Percentiles rank a stretch among this genome's conserved stretches.
phyloP scores from a whole-genome alignment of 345 rosid species.

The Syzygium jambos region DNA sequence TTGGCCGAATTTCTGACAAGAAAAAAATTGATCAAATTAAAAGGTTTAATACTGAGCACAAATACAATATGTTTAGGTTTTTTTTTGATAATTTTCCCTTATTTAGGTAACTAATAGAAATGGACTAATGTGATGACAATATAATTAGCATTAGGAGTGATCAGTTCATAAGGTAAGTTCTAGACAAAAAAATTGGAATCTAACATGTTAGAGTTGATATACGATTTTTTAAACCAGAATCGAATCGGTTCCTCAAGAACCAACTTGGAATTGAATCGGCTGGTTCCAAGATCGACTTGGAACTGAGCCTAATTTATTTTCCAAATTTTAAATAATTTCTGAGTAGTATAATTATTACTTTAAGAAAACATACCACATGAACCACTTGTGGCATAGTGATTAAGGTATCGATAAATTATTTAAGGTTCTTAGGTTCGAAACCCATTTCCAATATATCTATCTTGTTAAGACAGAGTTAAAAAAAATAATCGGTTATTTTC shows the following conservation, averaged over 20 bases:
- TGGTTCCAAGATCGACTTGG: accelerated
- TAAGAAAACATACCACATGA: not conserved
- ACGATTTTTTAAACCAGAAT: not conserved
- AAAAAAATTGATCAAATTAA: too few species aligned
- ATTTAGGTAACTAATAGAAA: not conserved
- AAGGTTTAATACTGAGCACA: too few species aligned
- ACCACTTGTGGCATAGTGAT: not conserved
- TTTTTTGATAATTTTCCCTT: too few species aligned
- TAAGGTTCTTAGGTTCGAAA: not conserved
- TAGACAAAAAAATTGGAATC: accelerated
- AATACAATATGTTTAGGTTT: too few species aligned
- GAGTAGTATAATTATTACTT: not conserved
- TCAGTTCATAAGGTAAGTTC: accelerated
- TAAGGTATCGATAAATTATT: not conserved
- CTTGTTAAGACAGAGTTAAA: not conserved
- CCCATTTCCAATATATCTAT: not conserved
- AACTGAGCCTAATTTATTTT: accelerated
- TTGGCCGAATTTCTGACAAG: too few species aligned
- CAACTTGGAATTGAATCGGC: accelerated
- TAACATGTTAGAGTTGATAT: not conserved
- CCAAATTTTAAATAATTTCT: not conserved
- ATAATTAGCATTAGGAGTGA: not conserved
- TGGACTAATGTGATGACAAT: not conserved
- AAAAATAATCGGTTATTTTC: accelerated
- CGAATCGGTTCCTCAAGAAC: not conserved